Conservation (phyloP, 148 eudicot species). For the Chenopodium quinoa region DNA sequence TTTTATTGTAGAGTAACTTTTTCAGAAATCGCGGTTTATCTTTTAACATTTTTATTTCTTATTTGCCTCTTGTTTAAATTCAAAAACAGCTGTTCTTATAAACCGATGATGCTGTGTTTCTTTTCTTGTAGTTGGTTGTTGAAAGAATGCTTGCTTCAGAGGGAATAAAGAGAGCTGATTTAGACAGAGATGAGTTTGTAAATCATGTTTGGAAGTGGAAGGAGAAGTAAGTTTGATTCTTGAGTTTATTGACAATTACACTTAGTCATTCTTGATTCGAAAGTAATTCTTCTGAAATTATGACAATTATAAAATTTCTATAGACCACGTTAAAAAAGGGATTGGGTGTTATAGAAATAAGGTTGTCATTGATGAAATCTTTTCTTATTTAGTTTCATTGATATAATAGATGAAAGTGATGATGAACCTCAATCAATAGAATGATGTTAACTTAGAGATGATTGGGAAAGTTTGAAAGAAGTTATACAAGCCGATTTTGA, state of each 20-base stretch:
- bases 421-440: too few species aligned
- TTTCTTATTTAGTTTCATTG: too few species aligned
- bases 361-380: too few species aligned
- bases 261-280: too few species aligned
- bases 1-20: not conserved
- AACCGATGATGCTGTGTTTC: slow-evolving; percentile 6
- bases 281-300: too few species aligned
- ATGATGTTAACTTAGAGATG: too few species aligned
- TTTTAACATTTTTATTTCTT: not conserved
- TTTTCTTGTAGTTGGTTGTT: slow-evolving; percentile 85
- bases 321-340: too few species aligned
- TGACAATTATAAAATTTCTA: too few species aligned
- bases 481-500: too few species aligned
- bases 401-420: too few species aligned
- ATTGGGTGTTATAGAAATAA: too few species aligned
- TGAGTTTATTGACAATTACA: not conserved
- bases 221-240: slow-evolving; percentile 60
- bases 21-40: not conserved
- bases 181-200: slow-evolving; percentile 83
- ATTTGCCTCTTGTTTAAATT: not conserved
- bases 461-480: too few species aligned
- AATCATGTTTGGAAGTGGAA: slow-evolving; percentile 99
- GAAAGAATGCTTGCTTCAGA: slow-evolving; percentile 94
- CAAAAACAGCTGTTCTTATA: not conserved
- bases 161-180: slow-evolving; percentile 85